phyloP scores from a whole-genome alignment of 805 yeast genomes.

The Lachancea meyersii region DNA sequence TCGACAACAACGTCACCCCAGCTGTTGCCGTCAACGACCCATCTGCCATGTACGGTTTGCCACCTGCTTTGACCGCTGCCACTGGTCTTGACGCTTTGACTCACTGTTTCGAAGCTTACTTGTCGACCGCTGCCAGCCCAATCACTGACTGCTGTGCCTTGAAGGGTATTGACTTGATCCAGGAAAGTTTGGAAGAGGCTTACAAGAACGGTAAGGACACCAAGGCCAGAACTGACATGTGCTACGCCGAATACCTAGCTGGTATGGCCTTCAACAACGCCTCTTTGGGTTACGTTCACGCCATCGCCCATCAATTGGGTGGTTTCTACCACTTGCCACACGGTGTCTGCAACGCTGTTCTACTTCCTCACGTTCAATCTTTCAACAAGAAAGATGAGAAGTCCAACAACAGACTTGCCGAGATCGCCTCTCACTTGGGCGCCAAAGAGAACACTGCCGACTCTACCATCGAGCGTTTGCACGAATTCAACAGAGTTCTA shows the following conservation, averaged over 20 bases:
- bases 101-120: constrained; percentile 41
- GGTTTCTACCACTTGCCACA: constrained; percentile 40
- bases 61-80: constrained; percentile 37
- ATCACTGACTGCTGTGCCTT: constrained; percentile 40
- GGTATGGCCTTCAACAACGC: constrained; percentile 44
- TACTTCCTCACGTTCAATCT: constrained; percentile 38
- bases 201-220: constrained; percentile 36
- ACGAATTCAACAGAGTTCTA: constrained; percentile 12
- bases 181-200: constrained; percentile 36
- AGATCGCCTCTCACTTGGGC: constrained; percentile 19
- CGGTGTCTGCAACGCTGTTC: constrained; percentile 41
- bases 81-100: constrained; percentile 42
- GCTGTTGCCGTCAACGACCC: constrained; percentile 41
- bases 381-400: constrained; percentile 12
- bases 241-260: constrained; percentile 41
- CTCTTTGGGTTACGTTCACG: constrained; percentile 37
- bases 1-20: constrained; percentile 39
- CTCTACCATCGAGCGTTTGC: constrained; percentile 14
- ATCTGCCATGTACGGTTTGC: constrained; percentile 36
- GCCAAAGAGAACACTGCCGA: constrained; percentile 14
- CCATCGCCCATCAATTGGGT: constrained; percentile 37
- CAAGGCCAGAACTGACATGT: constrained; percentile 39
- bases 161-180: constrained; percentile 37
- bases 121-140: constrained; percentile 43
- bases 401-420: constrained; percentile 16